Evolutionary conservation across 306 rosid species (phyloP), one percentile per base, ranked within the genome.

Genomic region (Malus asiatica): DNA sequence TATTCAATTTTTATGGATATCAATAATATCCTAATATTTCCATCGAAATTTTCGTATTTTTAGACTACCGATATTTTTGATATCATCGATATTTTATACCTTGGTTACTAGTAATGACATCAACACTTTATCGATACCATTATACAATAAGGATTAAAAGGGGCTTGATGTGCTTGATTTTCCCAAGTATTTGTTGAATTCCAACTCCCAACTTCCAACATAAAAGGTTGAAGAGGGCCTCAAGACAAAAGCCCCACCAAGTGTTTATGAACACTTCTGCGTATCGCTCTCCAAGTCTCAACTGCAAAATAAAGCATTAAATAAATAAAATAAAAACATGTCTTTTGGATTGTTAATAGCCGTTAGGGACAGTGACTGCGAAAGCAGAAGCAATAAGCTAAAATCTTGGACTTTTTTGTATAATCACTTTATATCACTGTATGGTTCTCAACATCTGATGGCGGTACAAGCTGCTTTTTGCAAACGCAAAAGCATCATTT

Each of bases 331-430:
- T 44, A 51, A 57, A 35, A 71, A 16, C 71, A 27, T 59, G 64
- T 27, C 68, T 3, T 8, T 8, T 10, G 8, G 33, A 11, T 25
- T 81, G 71, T 73, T 25, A 60, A 69, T 82, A 78, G 85, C 85
- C 85, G 82, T 73, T 80, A 42, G 12, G 12, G 42, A 38, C 42
- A 30, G 70, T n/a, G 58, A 77, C 75, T 58, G 76, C 73, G 20
- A 73, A 81, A 73, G 78, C 66, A 61, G 70, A 71, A 73, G 61
- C 66, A 52, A n/a, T 1, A 33, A 59, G 23, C 72, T 22, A 15
- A 45, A 68, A 19, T 46, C 29, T 22, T 42, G 19, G 70, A 61
- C 77, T 61, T 27, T 66, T 20, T 60, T 53, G 25, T 15, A 42
- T 42, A 0, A 9, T 0, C 67, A 66, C 71, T 78, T 78, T 33